Evolutionary conservation across 257 asterid species (phyloP).

Genomic region (Nicotiana tomentosiformis): DNA sequence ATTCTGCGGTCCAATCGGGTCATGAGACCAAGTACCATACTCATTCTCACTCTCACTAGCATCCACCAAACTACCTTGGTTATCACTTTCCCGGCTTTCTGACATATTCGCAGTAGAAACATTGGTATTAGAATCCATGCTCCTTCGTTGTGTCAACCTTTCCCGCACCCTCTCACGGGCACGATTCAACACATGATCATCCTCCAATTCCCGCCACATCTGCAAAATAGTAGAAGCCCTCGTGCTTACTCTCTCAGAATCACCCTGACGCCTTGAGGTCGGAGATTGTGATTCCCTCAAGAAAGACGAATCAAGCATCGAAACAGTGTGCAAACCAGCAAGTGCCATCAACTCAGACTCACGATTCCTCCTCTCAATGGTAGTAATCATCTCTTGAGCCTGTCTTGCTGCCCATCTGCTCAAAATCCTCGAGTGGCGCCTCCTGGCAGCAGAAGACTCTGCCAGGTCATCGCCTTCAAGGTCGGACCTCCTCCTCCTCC

Average conservation of each 20-base stretch:
- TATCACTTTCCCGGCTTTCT: constrained; percentile 53
- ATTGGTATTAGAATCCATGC: constrained; percentile 46
- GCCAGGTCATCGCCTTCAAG: constrained; percentile 92
- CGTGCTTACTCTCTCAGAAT: constrained; percentile 71
- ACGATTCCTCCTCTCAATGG: constrained; percentile 80
- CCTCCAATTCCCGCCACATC: constrained; percentile 97
- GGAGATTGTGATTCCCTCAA: constrained; percentile 85
- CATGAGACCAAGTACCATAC: constrained; percentile 52
- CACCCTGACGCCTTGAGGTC: constrained; percentile 65
- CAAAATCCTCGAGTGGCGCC: constrained; percentile 79
- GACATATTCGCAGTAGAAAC: constrained; percentile 38
- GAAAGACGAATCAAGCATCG: constrained; percentile 81
- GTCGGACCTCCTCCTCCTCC: constrained; percentile 89
- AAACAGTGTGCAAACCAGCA: constrained; percentile 81
- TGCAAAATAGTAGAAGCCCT: constrained; percentile 77
- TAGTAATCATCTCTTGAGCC: constrained; percentile 86
- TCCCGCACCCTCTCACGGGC: constrained; percentile 71
- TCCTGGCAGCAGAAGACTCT: constrained; percentile 90
- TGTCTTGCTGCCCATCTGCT: constrained; percentile 88
- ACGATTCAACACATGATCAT: constrained; percentile 57
- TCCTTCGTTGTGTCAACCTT: constrained; percentile 68
- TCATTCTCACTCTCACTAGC: constrained; percentile 63
- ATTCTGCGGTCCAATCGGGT: constrained; percentile 36
- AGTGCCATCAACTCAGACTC: constrained; percentile 90
- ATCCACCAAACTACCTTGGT: constrained; percentile 49